Evolutionary conservation across 176 grass and related monocot species (phyloP).

Genomic region (Hyparrhenia diplandra): DNA sequence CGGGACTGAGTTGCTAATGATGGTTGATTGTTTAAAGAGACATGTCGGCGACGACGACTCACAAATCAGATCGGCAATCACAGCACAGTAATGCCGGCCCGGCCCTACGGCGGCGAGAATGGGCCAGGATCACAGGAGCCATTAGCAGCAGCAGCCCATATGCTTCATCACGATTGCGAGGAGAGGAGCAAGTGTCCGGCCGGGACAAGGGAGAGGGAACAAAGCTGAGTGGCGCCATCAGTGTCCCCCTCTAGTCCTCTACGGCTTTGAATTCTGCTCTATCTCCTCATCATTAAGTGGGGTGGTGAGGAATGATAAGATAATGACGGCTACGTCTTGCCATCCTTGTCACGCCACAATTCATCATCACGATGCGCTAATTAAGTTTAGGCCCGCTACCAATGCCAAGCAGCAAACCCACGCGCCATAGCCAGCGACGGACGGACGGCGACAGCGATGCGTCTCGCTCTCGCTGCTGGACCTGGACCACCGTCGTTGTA

Average conservation of each 20-base stretch:
- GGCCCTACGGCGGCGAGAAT: neutral
- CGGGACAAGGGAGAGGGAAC: neutral
- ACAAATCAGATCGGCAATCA: neutral
- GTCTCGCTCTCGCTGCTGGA: neutral
- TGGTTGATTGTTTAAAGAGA: conserved; percentile 9
- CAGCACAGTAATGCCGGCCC: neutral
- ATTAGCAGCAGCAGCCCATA: neutral
- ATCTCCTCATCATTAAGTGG: conserved; percentile 38
- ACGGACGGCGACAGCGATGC: neutral
- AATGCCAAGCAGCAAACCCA: neutral
- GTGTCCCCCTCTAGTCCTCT: conserved; percentile 14
- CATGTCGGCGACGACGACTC: conserved; percentile 34
- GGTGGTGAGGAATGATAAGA: conserved; percentile 48
- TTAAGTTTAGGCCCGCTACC: neutral
- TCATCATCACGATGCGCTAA: neutral
- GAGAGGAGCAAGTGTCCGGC: too few species aligned
- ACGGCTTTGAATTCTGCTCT: conserved; percentile 18
- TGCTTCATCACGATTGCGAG: neutral
- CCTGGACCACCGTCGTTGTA: too few species aligned
- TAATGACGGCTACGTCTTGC: neutral
- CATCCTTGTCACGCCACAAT: neutral
- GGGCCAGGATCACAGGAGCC: neutral
- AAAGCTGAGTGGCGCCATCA: conserved; percentile 9
- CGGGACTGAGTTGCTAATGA: neutral
- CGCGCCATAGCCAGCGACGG: neutral